Percentiles rank a stretch among this genome's conserved stretches.
phyloP scores from a whole-genome alignment of 768 basidiomycete species.

The Boletus sensibilis region DNA sequence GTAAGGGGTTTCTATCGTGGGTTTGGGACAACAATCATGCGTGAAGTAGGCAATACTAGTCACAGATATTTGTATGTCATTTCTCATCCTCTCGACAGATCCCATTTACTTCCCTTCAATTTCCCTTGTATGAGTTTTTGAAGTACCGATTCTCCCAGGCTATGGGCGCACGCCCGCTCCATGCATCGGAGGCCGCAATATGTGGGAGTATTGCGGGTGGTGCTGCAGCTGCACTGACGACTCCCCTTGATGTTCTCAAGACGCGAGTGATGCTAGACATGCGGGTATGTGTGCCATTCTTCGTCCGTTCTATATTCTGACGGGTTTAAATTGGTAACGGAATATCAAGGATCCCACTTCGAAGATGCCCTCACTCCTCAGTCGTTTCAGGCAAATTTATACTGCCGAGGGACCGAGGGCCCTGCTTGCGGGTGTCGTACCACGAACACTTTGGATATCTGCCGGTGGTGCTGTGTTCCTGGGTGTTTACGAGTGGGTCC shows the following conservation, averaged over 20 bases:
- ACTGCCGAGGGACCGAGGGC: slow-evolving; percentile 66
- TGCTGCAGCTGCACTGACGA: slow-evolving; percentile 84
- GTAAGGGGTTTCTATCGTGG: slow-evolving; percentile 84
- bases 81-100: slow-evolving; percentile 52
- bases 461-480: slow-evolving; percentile 96
- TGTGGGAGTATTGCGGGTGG: slow-evolving; percentile 94
- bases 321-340: neutral
- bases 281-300: slow-evolving; percentile 49
- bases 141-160: slow-evolving; percentile 63
- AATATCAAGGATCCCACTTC: slow-evolving; percentile 47
- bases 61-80: neutral
- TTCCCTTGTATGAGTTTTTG: slow-evolving; percentile 90
- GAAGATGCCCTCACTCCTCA: slow-evolving; percentile 52
- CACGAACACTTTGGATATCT: slow-evolving; percentile 94
- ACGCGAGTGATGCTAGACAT: slow-evolving; percentile 96
- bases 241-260: slow-evolving; percentile 94
- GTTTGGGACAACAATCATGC: slow-evolving; percentile 73
- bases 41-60: slow-evolving; percentile 45
- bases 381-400: slow-evolving; percentile 67
- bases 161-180: slow-evolving; percentile 54
- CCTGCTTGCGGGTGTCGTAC: slow-evolving; percentile 84
- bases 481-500: slow-evolving; percentile 89
- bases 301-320: neutral
- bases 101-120: slow-evolving; percentile 94
- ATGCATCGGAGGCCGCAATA: slow-evolving; percentile 74